phyloP scores from a whole-genome alignment of 2,329 filamentous ascomycete genomes.

The Penicillium thymicola region DNA sequence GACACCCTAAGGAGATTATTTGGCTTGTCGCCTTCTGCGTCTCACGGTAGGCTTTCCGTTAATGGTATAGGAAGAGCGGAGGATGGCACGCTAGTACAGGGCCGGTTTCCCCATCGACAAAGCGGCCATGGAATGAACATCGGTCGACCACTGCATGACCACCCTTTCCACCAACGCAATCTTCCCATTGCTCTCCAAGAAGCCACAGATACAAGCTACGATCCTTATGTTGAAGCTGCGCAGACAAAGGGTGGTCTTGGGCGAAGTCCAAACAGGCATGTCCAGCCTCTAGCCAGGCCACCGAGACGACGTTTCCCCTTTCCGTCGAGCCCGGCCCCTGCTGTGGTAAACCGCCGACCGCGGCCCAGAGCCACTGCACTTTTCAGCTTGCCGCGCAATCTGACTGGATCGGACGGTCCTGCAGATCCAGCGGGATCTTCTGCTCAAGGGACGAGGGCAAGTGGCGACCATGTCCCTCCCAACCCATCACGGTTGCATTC shows the following conservation, averaged over 20 bases:
- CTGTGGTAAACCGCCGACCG: background rate
- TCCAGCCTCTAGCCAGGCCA: background rate
- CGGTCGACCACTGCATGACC: constrained; percentile 29
- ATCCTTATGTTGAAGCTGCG: background rate
- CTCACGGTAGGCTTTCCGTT: constrained; percentile 14
- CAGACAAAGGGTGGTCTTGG: background rate
- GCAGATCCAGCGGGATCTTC: background rate
- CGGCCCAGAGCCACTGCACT: constrained; percentile 2
- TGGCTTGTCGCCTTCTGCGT: constrained; percentile 20
- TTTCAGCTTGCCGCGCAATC: background rate
- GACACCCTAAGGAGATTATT: constrained; percentile 32
- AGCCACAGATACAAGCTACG: background rate
- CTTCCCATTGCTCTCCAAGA: constrained; percentile 24
- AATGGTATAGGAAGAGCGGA: constrained; percentile 36
- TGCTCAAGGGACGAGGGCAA: background rate
- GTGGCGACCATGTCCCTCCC: background rate
- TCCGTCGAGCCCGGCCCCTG: background rate
- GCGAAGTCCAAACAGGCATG: background rate
- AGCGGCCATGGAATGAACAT: constrained; percentile 41
- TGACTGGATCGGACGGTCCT: background rate
- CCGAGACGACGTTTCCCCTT: constrained; percentile 1
- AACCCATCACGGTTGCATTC: constrained; percentile 3
- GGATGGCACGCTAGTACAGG: constrained; percentile 42
- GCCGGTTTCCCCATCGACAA: constrained; percentile 39
- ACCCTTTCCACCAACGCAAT: constrained; percentile 35